Conservation (phyloP, 1,284 basidiomycete genomes). For the Sphaerobolus stellatus region DNA sequence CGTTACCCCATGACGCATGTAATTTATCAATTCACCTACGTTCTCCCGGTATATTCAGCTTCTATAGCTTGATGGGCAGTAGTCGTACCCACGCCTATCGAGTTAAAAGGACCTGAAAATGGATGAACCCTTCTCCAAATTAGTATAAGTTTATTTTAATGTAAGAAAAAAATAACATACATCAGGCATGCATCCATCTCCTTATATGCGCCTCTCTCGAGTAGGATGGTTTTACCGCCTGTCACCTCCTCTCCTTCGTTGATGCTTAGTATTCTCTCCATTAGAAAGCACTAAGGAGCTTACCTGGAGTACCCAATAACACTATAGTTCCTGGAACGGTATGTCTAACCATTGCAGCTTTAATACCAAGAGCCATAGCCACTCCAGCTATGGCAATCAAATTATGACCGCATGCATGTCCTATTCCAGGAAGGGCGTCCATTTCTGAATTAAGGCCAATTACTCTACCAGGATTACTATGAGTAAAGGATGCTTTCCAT, state of each 20-base stretch:
- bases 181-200: constrained; percentile 42
- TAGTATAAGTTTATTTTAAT: constrained; percentile 9
- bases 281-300: not conserved
- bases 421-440: constrained; percentile 38
- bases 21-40: constrained; percentile 40
- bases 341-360: constrained; percentile 37
- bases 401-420: constrained; percentile 51
- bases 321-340: constrained; percentile 42
- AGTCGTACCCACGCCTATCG: constrained; percentile 49
- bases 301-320: constrained; percentile 46
- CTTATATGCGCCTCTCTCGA: constrained; percentile 41
- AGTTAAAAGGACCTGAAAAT: constrained; percentile 45
- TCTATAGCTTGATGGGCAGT: constrained; percentile 59
- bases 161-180: constrained; percentile 17
- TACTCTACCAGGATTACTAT: constrained; percentile 21
- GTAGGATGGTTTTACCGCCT: constrained; percentile 43
- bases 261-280: not conserved
- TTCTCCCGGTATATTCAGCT: constrained; percentile 67
- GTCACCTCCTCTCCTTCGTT: constrained; percentile 44
- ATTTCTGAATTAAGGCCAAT: constrained; percentile 41
- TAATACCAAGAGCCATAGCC: constrained; percentile 39
- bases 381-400: constrained; percentile 49
- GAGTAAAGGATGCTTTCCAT: constrained; percentile 37
- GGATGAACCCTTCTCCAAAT: constrained; percentile 60
- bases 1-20: constrained; percentile 20